phyloP scores from a whole-genome alignment of 2,329 filamentous ascomycete genomes.

The Aspergillus clavatus region DNA sequence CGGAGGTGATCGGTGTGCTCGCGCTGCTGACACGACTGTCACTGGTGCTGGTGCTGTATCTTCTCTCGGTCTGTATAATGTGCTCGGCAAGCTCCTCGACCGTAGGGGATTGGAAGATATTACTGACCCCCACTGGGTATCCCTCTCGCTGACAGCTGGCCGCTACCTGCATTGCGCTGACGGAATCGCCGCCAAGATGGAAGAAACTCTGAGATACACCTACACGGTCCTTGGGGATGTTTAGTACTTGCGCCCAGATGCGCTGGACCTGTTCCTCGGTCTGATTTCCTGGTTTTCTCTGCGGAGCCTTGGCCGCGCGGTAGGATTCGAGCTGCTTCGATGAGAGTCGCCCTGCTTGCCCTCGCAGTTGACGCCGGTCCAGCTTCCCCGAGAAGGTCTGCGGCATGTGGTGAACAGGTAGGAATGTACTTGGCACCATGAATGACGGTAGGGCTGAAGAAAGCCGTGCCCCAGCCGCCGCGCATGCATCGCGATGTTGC shows the following conservation, averaged over 20 bases:
- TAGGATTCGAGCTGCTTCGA: slow-evolving; percentile 5
- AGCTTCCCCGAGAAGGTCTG: slow-evolving; percentile 37
- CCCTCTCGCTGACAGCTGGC: slow-evolving; percentile 6
- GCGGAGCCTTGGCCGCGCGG: not conserved
- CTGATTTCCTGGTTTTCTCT: slow-evolving; percentile 1
- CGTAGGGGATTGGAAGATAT: slow-evolving; percentile 10
- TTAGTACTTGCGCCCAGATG: slow-evolving; percentile 13
- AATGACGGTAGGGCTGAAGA: slow-evolving; percentile 23
- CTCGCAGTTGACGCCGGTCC: slow-evolving; percentile 24
- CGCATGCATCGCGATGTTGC: not conserved
- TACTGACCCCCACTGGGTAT: slow-evolving; percentile 4
- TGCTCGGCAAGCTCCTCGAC: slow-evolving; percentile 7
- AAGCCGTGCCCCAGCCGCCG: not conserved
- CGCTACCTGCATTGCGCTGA: slow-evolving; percentile 18
- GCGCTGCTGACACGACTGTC: no score
- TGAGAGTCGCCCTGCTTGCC: slow-evolving; percentile 10
- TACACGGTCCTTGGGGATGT: slow-evolving; percentile 1
- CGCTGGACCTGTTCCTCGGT: slow-evolving; percentile 7
- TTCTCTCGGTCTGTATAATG: slow-evolving; percentile 2
- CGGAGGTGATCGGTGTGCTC: no score
- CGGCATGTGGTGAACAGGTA: slow-evolving; percentile 32
- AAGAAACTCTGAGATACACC: slow-evolving; percentile 21
- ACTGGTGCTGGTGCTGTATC: slow-evolving; percentile 11
- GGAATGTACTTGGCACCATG: slow-evolving; percentile 33
- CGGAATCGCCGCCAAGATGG: slow-evolving; percentile 19